Evolutionary conservation across 768 basidiomycete species (phyloP), one percentile per base, ranked within the genome.

Genomic region (Rhodotorula sphaerocarpa): DNA sequence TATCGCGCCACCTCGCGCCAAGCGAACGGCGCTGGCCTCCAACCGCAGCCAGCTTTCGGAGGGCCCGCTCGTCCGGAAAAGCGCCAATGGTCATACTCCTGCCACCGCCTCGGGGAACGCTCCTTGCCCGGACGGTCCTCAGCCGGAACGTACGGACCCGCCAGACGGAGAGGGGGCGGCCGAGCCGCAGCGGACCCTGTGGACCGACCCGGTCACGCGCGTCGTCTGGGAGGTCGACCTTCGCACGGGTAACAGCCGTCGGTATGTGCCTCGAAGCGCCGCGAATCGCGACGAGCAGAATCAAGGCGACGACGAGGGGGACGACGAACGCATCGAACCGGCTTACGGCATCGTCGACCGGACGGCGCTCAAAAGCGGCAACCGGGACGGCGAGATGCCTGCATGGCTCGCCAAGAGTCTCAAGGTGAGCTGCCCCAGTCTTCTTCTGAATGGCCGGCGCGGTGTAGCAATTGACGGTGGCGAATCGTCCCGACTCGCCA

Each of bases 201-300:
- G 86, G 86, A 80, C 75, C 34, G 86, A 90, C 76, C 80, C 82
- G n/a, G 74, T 69, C 20, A 86, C 84, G 7, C 80, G 82, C 20
- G 77, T 83, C 71, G 75, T 73, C 4, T 85, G 83, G 70, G 60
- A 81, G n/a, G 75, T 88, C 21, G 82, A 90, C 71, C 72, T 74
- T n/a, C 79, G 82, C 55, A 87, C 85, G 15, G 86, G 86, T 15
- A 83, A 87, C 72, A 87, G 85, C 12, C 78, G 79, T 73, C 75
- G 75, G 21, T 23, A 23, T 7, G 27, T 16, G 31, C 18, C n/a
- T n/a, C n/a, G n/a, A n/a, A n/a, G n/a, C n/a, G n/a, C n/a, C n/a
- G n/a, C n/a, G n/a, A n/a, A n/a, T n/a, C n/a, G n/a, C n/a, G n/a
- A n/a, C n/a, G n/a, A n/a, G n/a, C n/a, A n/a, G n/a, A n/a, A n/a